phyloP scores from a whole-genome alignment of 148 eudicot genomes.

The Salicornia ramosissima region DNA sequence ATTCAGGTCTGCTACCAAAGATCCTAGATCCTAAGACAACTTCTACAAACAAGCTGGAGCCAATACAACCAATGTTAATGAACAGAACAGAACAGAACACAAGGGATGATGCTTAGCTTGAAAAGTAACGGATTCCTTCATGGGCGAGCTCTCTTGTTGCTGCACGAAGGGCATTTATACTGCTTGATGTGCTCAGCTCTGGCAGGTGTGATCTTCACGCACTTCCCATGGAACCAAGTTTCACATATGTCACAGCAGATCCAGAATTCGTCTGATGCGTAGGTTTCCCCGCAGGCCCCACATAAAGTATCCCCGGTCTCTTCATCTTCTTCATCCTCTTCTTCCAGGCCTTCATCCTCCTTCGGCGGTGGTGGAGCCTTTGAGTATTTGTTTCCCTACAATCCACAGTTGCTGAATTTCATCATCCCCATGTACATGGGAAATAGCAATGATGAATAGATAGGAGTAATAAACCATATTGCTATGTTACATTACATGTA shows the following conservation, averaged over 20 bases:
- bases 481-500: too few species aligned
- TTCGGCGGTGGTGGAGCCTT: conserved; percentile 42
- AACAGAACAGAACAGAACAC: too few species aligned
- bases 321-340: conserved; percentile 78
- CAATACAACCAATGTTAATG: conserved; percentile 17
- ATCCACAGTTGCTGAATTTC: conserved; percentile 29
- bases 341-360: conserved; percentile 40
- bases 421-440: not conserved
- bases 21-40: conserved; percentile 20
- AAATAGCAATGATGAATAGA: not conserved
- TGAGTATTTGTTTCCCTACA: conserved; percentile 53
- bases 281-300: conserved; percentile 79
- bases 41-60: conserved; percentile 22
- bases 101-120: not conserved
- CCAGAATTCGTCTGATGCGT: conserved; percentile 82
- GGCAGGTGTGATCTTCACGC: conserved; percentile 91
- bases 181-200: conserved; percentile 94
- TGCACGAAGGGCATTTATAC: conserved; percentile 94
- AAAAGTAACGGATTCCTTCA: conserved; percentile 15
- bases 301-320: conserved; percentile 80
- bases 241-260: conserved; percentile 88
- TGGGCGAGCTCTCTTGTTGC: conserved; percentile 75
- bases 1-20: conserved; percentile 10
- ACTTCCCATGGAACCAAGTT: conserved; percentile 92
- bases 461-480: too few species aligned